Conservation (phyloP, 1,284 basidiomycete species). For the Pseudozyma sp. region DNA sequence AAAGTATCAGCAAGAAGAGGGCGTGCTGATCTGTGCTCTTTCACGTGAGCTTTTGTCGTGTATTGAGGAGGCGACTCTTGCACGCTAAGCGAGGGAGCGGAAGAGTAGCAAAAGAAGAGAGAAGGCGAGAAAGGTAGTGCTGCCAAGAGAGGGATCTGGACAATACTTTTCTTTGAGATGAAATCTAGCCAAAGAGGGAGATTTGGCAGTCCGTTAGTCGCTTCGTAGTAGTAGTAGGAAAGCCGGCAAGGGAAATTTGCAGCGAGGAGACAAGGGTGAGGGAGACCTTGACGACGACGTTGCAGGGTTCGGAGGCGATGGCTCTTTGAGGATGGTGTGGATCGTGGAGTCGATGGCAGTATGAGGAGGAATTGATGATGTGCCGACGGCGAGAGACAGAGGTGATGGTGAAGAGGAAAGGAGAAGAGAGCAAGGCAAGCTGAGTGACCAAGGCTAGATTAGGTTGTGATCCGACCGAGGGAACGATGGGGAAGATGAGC, state of each 20-base stretch:
- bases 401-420: constrained; percentile 25
- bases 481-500: no score
- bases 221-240: not conserved
- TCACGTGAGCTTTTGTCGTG: not conserved
- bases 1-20: not conserved
- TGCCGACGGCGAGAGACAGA: constrained; percentile 8
- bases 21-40: not conserved
- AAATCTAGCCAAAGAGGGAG: not conserved
- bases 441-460: constrained; percentile 3
- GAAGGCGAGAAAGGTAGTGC: constrained; percentile 16
- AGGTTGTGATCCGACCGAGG: constrained; percentile 3
- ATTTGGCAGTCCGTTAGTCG: constrained; percentile 2
- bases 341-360: not conserved
- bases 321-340: not conserved
- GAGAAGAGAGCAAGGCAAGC: not conserved
- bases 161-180: not conserved
- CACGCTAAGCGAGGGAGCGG: constrained; percentile 26
- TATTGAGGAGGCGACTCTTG: constrained; percentile 5
- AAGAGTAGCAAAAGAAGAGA: constrained; percentile 7
- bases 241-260: constrained; percentile 5
- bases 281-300: constrained; percentile 44
- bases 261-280: constrained; percentile 45
- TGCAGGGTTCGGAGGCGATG: constrained; percentile 4
- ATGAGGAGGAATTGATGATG: constrained; percentile 9
- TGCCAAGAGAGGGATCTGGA: constrained; percentile 13